A percentile compares a stretch with the other conserved stretches of the same genome.
Evolutionary conservation across 2,329 filamentous ascomycete species (phyloP).

Genomic region (Phialocephala sp.): DNA sequence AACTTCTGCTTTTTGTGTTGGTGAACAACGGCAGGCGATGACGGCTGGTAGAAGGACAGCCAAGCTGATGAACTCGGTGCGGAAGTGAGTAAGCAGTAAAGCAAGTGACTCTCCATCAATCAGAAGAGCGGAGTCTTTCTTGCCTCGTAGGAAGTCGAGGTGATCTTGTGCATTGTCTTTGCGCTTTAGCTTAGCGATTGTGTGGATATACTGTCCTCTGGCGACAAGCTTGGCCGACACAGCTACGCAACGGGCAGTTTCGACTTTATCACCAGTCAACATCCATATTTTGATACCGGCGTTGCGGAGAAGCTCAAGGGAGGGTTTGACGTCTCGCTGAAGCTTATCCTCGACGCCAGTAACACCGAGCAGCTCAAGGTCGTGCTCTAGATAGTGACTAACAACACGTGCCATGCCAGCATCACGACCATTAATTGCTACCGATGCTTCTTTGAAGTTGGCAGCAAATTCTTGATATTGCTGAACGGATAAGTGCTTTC

Average conservation of each 20-base stretch:
- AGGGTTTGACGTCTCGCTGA: conserved; percentile 93
- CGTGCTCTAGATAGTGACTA: conserved; percentile 79
- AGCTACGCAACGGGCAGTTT: conserved; percentile 95
- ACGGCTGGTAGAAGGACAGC: conserved; percentile 90
- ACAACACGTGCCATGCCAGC: conserved; percentile 81
- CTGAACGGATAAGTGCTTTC: conserved; percentile 78
- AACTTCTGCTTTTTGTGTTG: conserved; percentile 95
- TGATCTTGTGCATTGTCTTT: conserved; percentile 87
- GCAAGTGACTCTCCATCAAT: conserved; percentile 93
- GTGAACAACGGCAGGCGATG: conserved; percentile 94
- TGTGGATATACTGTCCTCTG: conserved; percentile 94
- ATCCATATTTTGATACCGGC: conserved; percentile 99
- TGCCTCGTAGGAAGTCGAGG: conserved; percentile 85
- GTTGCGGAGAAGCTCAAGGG: conserved; percentile 91
- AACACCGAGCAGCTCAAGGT: conserved; percentile 92
- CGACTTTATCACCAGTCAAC: conserved; percentile 98
- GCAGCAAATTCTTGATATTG: conserved; percentile 82
- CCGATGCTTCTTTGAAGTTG: conserved; percentile 78
- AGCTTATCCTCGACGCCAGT: conserved; percentile 98
- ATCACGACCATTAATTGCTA: conserved; percentile 82
- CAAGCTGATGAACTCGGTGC: conserved; percentile 83
- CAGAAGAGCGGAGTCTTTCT: conserved; percentile 84
- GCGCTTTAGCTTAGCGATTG: conserved; percentile 81
- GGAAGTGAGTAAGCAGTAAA: conserved; percentile 82
- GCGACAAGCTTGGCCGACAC: conserved; percentile 94